These are phyloP conservation scores for Mycena vitilis DNA, from an alignment of 768 basidiomycete species.

Conservation along the genomic window DNA sequence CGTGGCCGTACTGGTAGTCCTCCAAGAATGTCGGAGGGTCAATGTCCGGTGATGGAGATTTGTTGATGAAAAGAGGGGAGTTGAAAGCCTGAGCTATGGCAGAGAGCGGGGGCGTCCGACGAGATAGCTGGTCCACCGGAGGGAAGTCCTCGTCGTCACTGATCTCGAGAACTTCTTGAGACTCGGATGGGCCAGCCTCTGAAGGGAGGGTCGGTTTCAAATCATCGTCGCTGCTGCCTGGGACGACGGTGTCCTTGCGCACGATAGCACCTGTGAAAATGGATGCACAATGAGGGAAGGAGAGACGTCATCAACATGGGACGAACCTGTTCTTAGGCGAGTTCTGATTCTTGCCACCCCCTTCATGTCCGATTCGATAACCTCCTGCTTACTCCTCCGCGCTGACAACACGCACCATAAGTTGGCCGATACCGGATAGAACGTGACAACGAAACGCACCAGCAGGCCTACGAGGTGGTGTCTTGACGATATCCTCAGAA, in stretches of 20 bases:
- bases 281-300: background rate
- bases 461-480: background rate
- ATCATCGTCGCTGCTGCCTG: slow-evolving; percentile 1
- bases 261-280: background rate
- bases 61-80: too few relatives aligned
- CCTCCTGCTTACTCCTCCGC: background rate
- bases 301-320: too few relatives aligned
- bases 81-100: too few relatives aligned
- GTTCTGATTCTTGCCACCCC: slow-evolving; percentile 10
- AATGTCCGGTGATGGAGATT: too few relatives aligned
- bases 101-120: too few relatives aligned
- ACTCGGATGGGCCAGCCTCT: background rate
- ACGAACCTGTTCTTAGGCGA: slow-evolving; percentile 3
- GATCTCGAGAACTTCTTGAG: background rate
- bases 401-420: too few relatives aligned
- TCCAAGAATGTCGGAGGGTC: too few relatives aligned
- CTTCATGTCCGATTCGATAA: slow-evolving; percentile 11
- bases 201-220: background rate
- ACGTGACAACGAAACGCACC: too few relatives aligned
- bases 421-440: too few relatives aligned
- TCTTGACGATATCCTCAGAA: slow-evolving; percentile 11
- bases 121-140: too few relatives aligned
- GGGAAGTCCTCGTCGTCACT: slow-evolving; percentile 6
- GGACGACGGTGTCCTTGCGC: background rate
- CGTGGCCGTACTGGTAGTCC: too few relatives aligned